A percentile compares a stretch with the other conserved stretches of the same genome.
These are phyloP conservation scores for Elsinoe fawcettii DNA, from an alignment of 2,329 filamentous ascomycete genomes.

Conservation along the genomic window DNA sequence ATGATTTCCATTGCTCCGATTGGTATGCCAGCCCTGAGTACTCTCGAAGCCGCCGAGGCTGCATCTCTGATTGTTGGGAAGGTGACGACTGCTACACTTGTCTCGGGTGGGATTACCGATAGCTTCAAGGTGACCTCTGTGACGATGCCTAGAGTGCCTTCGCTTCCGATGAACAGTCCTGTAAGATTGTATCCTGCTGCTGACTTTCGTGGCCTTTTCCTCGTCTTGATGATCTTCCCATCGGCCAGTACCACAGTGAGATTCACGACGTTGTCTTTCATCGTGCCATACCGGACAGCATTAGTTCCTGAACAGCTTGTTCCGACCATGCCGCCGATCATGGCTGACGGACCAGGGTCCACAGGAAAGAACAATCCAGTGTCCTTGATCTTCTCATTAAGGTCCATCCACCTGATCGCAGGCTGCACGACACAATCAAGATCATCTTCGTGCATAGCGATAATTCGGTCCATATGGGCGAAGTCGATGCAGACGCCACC, in stretches of 20 bases:
- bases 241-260: constrained; percentile 73
- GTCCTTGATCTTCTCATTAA: constrained; percentile 67
- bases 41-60: constrained; percentile 62
- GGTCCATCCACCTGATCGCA: constrained; percentile 81
- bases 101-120: constrained; percentile 65
- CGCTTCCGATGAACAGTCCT: constrained; percentile 69
- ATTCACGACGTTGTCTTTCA: constrained; percentile 84
- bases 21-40: constrained; percentile 68
- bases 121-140: constrained; percentile 79
- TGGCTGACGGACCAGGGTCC: constrained; percentile 69
- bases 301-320: constrained; percentile 70
- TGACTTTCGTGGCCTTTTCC: constrained; percentile 66
- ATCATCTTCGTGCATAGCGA: constrained; percentile 73
- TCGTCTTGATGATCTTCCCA: constrained; percentile 70
- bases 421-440: constrained; percentile 93
- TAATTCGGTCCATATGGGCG: constrained; percentile 72
- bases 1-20: constrained; percentile 77
- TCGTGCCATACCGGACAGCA: constrained; percentile 72
- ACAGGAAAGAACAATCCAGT: constrained; percentile 84
- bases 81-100: constrained; percentile 69
- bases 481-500: constrained; percentile 90
- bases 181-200: constrained; percentile 80
- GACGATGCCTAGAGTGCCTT: constrained; percentile 72
- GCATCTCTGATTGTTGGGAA: constrained; percentile 72
- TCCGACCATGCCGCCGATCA: constrained; percentile 76